Conservation (phyloP, 495 filamentous ascomycete species). For the Amniculicola lignicola region DNA sequence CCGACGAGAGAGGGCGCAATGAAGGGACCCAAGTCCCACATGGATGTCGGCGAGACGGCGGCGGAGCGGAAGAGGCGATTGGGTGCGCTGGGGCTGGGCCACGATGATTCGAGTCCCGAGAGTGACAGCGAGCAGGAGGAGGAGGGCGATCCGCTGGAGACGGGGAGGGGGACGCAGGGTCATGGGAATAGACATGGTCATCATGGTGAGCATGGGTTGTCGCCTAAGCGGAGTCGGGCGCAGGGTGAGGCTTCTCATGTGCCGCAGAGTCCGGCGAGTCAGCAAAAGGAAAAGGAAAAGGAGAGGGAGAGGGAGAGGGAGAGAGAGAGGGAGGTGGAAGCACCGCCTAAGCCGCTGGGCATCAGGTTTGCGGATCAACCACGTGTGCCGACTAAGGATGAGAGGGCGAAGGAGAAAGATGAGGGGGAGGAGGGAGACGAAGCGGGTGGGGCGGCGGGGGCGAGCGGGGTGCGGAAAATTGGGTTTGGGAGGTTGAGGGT, state of each 20-base stretch:
- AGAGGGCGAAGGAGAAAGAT: conserved; percentile 56
- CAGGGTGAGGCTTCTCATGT: background rate
- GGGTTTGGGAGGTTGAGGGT: conserved; percentile 54
- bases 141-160: conserved; percentile 34
- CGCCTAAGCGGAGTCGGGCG: conserved; percentile 33
- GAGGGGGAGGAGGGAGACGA: conserved; percentile 70
- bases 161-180: conserved; percentile 23
- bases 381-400: conserved; percentile 23
- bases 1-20: background rate
- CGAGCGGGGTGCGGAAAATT: conserved; percentile 57
- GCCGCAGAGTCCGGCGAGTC: background rate
- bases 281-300: conserved; percentile 19
- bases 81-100: conserved; percentile 71
- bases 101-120: conserved; percentile 42
- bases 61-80: conserved; percentile 80
- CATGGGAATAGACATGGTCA: too few relatives aligned
- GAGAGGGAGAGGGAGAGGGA: conserved; percentile 31
- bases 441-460: conserved; percentile 57
- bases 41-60: conserved; percentile 66
- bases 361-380: conserved; percentile 51
- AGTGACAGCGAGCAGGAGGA: conserved; percentile 59
- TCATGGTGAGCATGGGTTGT: too few relatives aligned
- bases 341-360: conserved; percentile 37
- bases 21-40: conserved; percentile 34
- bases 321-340: background rate